Conservation (phyloP, 2,329 filamentous ascomycete species). For the Colletotrichum sp. region DNA sequence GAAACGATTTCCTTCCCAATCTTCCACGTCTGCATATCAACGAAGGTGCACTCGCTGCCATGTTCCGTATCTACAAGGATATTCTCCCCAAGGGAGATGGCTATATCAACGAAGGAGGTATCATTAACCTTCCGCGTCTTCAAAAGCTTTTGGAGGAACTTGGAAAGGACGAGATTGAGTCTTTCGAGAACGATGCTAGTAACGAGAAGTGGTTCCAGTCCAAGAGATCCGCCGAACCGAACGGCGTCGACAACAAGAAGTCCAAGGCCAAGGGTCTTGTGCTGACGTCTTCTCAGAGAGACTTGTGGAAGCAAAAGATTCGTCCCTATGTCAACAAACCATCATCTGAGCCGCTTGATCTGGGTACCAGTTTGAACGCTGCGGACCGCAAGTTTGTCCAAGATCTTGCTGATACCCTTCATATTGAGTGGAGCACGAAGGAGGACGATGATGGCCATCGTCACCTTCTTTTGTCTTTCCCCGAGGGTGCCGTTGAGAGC, state of each 20-base stretch:
- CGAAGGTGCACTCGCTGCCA: slow-evolving; percentile 92
- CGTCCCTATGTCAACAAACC: slow-evolving; percentile 82
- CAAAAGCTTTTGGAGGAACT: slow-evolving; percentile 81
- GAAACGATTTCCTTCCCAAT: slow-evolving; percentile 98
- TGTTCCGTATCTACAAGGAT: slow-evolving; percentile 97
- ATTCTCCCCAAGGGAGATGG: slow-evolving; percentile 86
- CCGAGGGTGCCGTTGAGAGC: slow-evolving; percentile 62
- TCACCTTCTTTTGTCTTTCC: slow-evolving; percentile 56
- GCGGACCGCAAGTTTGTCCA: slow-evolving; percentile 93
- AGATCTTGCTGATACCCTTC: slow-evolving; percentile 73
- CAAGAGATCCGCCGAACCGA: slow-evolving; percentile 75
- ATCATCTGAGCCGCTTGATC: slow-evolving; percentile 68
- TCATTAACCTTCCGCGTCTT: slow-evolving; percentile 85
- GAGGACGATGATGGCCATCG: slow-evolving; percentile 61
- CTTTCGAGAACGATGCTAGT: slow-evolving; percentile 88
- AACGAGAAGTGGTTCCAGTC: slow-evolving; percentile 92
- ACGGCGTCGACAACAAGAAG: slow-evolving; percentile 59
- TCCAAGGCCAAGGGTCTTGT: slow-evolving; percentile 65
- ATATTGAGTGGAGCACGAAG: slow-evolving; percentile 62
- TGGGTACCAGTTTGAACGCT: slow-evolving; percentile 76
- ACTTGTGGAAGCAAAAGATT: slow-evolving; percentile 79
- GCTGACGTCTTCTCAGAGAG: slow-evolving; percentile 80
- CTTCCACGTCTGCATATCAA: slow-evolving; percentile 97
- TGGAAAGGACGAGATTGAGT: slow-evolving; percentile 86
- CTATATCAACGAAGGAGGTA: slow-evolving; percentile 95